Evolutionary conservation across 306 rosid genomes (phyloP).

Genomic region (Macrotyloma uniflorum): DNA sequence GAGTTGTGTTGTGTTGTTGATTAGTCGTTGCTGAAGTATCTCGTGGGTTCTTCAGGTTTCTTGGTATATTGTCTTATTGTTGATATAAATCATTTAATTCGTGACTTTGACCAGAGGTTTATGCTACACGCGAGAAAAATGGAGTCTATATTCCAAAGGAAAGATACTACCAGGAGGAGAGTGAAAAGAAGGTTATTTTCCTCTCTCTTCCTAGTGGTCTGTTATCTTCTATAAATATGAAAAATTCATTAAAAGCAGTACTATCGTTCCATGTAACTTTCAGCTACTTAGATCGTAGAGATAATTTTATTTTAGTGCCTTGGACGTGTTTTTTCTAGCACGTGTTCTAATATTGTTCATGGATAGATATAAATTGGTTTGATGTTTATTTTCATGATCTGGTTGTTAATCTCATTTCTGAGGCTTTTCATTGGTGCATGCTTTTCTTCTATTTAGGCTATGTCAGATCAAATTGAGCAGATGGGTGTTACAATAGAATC

Average conservation of each 20-base stretch:
- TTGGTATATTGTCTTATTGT: neutral
- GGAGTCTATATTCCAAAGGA: slow-evolving; percentile 98
- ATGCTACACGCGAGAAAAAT: slow-evolving; percentile 95
- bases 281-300: neutral
- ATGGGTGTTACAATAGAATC: slow-evolving; percentile 71
- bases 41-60: neutral
- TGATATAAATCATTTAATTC: slow-evolving; percentile 26
- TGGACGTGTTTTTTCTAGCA: neutral
- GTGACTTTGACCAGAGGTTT: slow-evolving; percentile 69
- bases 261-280: neutral
- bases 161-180: slow-evolving; percentile 89
- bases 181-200: slow-evolving; percentile 75
- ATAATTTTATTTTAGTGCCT: neutral
- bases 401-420: neutral
- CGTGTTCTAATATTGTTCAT: neutral
- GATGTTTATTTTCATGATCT: slow-evolving; percentile 5
- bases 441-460: slow-evolving; percentile 59
- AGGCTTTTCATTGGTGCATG: neutral
- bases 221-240: neutral
- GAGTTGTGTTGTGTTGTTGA: slow-evolving; percentile 41
- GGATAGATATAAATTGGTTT: neutral
- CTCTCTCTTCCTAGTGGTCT: neutral
- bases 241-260: neutral
- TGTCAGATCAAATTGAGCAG: slow-evolving; percentile 95
- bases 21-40: neutral